Conservation (phyloP, 768 basidiomycete genomes). For the Mycena rosella region DNA sequence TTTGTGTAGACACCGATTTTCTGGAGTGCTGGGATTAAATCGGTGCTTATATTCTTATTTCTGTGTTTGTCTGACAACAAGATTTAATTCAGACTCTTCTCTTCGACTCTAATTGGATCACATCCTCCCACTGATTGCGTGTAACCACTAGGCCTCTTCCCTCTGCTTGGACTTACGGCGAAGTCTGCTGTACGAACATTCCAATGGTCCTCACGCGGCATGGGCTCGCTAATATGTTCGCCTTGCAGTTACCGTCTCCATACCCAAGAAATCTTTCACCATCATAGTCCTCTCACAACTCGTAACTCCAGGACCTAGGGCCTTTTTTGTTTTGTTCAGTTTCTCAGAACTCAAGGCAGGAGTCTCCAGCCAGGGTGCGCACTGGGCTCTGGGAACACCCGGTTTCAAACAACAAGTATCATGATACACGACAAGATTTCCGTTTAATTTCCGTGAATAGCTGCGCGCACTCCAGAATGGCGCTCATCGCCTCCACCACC, state of each 20-base stretch:
- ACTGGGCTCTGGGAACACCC: too few species aligned
- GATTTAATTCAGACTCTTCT: constrained; percentile 30
- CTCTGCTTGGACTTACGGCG: constrained; percentile 43
- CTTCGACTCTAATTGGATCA: constrained; percentile 42
- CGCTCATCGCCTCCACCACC: too few species aligned
- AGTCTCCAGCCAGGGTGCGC: too few species aligned
- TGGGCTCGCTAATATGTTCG: background rate
- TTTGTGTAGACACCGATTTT: constrained; percentile 27
- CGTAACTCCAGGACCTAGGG: too few species aligned
- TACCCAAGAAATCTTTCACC: constrained; percentile 44
- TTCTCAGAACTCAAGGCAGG: too few species aligned
- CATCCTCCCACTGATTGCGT: constrained; percentile 44
- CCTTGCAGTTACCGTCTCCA: constrained; percentile 50
- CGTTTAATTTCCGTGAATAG: too few species aligned
- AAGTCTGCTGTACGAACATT: constrained; percentile 42
- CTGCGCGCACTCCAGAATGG: too few species aligned
- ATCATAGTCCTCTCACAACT: constrained; percentile 55
- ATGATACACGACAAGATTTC: too few species aligned
- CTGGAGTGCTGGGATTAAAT: constrained; percentile 27
- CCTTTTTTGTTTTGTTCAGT: too few species aligned
- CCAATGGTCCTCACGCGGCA: too few species aligned
- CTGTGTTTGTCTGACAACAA: too few species aligned
- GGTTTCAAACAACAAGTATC: too few species aligned
- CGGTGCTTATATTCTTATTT: background rate
- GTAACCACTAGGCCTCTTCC: constrained; percentile 33